Conservation (phyloP, 169 alveolate species). For the Fabrea salina region DNA sequence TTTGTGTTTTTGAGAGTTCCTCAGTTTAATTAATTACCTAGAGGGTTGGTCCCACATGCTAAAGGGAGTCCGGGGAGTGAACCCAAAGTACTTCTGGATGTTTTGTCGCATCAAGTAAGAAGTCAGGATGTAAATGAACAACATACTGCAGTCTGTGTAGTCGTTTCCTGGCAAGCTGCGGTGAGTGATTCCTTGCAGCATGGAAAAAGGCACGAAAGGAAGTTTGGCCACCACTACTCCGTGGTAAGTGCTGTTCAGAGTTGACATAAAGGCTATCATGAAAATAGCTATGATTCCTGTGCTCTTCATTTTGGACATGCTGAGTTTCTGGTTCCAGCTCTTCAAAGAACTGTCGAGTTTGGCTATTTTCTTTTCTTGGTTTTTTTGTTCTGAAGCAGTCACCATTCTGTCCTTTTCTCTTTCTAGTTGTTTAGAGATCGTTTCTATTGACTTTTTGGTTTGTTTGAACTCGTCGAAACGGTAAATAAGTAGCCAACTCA, state of each 20-base stretch:
- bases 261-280: constrained; percentile 56
- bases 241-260: constrained; percentile 45
- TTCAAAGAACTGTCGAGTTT: constrained; percentile 26
- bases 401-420: constrained; percentile 29
- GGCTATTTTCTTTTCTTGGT: constrained; percentile 11
- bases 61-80: constrained; percentile 20
- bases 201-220: constrained; percentile 67
- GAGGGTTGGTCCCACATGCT: constrained; percentile 29
- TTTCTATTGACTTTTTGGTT: constrained; percentile 26
- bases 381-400: constrained; percentile 31
- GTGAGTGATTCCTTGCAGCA: constrained; percentile 62
- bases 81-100: constrained; percentile 61
- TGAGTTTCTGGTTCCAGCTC: constrained; percentile 36
- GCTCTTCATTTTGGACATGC: constrained; percentile 54
- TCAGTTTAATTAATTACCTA: neutral
- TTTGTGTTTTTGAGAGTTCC: constrained; percentile 40
- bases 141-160: constrained; percentile 69
- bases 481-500: constrained; percentile 49
- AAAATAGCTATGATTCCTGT: constrained; percentile 62
- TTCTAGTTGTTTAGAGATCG: constrained; percentile 12
- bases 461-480: constrained; percentile 39
- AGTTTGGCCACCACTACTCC: constrained; percentile 74
- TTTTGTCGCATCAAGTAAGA: constrained; percentile 53
- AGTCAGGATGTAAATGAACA: constrained; percentile 58
- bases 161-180: constrained; percentile 67